Evolutionary conservation across 148 eudicot species (phyloP), one percentile per base, ranked within the genome.

Genomic region (Nyssa sinensis): DNA sequence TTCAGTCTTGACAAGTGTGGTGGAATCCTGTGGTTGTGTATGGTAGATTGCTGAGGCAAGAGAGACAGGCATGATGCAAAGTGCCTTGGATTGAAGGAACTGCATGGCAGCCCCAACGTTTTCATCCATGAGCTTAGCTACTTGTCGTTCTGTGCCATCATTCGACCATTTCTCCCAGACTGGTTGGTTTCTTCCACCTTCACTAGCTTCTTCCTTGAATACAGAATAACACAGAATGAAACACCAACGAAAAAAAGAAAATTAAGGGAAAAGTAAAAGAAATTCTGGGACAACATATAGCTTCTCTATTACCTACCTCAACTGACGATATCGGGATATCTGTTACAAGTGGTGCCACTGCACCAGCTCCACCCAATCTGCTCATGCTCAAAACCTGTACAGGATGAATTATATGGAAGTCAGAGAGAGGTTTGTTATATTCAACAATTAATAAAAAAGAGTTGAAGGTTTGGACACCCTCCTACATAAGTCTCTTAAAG

Each of bases 121-220:
- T 75, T 94, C 98, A 75, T 94, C 98, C 98, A 94, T 92, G 30
- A 94, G 92, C 77, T 90, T 94, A 23, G 98, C 98, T 11, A 94
- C 98, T 78, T 94, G 98, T 72, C 89, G 73, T 81, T 94, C 98
- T 27, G 98, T 94, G 70, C 98, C 98, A 62, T 95, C 98, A n/a
- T 84, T 92, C 13, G 97, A 95, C 98, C 96, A 95, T 79, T 92
- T 92, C 81, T 92, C 98, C 98, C 98, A 95, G 16, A 88, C 96
- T 19, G 94, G 91, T 78, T 92, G 93, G 65, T 84, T 78, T 55
- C 81, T 79, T 70, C 92, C 97, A 72, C 84, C 89, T 73, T 90
- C 97, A 74, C 87, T 73, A 47, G 82, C 87, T 76, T 92, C 95
- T 73, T 92, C 93, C 97, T 94, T 3, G 59, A 74, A 67, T 30